These are phyloP conservation scores for Cordyceps farinosa DNA, from an alignment of 2,329 filamentous ascomycete genomes.

Conservation along the genomic window DNA sequence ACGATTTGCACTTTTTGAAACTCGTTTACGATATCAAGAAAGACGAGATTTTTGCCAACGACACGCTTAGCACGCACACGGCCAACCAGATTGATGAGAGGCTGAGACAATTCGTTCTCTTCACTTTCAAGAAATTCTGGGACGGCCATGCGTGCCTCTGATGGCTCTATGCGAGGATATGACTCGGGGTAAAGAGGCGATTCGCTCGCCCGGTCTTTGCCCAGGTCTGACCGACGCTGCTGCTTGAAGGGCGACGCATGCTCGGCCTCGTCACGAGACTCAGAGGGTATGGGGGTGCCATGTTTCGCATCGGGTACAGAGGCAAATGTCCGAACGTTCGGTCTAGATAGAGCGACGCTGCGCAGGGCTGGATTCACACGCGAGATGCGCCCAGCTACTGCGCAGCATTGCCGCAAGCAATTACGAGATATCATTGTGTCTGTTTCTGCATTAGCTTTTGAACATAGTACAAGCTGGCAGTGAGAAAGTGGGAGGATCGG, in stretches of 20 bases:
- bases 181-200: constrained; percentile 34
- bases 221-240: constrained; percentile 33
- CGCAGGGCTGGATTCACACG: not conserved
- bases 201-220: constrained; percentile 32
- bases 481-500: constrained; percentile 17
- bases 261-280: constrained; percentile 24
- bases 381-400: constrained; percentile 17
- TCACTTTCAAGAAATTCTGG: constrained; percentile 33
- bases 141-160: constrained; percentile 29
- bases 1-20: constrained; percentile 72
- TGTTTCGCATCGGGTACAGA: constrained; percentile 9
- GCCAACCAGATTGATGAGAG: constrained; percentile 45
- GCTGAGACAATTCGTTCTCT: constrained; percentile 25
- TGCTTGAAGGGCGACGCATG: constrained; percentile 35
- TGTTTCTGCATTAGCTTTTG: constrained; percentile 25
- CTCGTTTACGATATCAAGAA: constrained; percentile 75
- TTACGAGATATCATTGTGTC: constrained; percentile 36
- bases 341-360: constrained; percentile 9
- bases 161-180: constrained; percentile 35
- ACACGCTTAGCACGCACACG: constrained; percentile 70
- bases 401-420: constrained; percentile 35
- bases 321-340: constrained; percentile 10
- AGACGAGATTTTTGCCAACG: constrained; percentile 74
- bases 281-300: constrained; percentile 20
- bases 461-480: constrained; percentile 14